Evolutionary conservation across 805 yeast genomes (phyloP), one percentile per base, ranked within the genome.

Genomic region (Lachancea mirantina): DNA sequence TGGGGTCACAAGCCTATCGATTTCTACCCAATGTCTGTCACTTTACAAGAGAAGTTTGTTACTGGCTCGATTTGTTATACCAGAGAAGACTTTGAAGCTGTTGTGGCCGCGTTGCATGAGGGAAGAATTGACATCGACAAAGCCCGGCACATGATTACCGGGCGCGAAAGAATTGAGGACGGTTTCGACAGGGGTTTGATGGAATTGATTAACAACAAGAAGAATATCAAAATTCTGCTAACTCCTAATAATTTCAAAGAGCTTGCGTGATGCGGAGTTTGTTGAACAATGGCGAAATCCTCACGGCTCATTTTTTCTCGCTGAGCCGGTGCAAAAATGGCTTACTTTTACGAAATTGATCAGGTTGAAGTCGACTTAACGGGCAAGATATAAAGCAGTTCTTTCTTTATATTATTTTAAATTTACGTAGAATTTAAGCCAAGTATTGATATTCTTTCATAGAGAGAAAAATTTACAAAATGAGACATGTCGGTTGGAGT

Each of bases 21-120:
- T 10, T 70, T 66, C 47, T 62, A 62, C 41, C 79, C 78, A 34
- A 75, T 73, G 77, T 67, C 64, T 40, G 53, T 73, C 13, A 69
- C 79, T 4, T 57, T 66, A 43, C 65, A 66, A 34, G 84, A 78
- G 49, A 76, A 72, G 46, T 53, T 52, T 28, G 57, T 72, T 22
- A 65, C 74, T 26, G 84, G 82, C 2, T 74, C 81, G 2, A 74
- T 76, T 64, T 74, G 81, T 38, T 76, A 76, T 49, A 68, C 70
- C 3, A 64, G 67, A 14, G 57, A 57, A 35, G 84, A 77, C 51
- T 76, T 77, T 40, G 68, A 65, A 43, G 72, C 68, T 28, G 82
- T 76, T 3, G 62, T 75, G 14, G 57, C 50, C 0, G 76, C 78
- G 6, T 55, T 77, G 32, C 65, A 61, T 4, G 43, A 55, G 2